A percentile compares a stretch with the other conserved stretches of the same genome.
phyloP scores from a whole-genome alignment of 345 rosid genomes.

The Arabis hirsuta region DNA sequence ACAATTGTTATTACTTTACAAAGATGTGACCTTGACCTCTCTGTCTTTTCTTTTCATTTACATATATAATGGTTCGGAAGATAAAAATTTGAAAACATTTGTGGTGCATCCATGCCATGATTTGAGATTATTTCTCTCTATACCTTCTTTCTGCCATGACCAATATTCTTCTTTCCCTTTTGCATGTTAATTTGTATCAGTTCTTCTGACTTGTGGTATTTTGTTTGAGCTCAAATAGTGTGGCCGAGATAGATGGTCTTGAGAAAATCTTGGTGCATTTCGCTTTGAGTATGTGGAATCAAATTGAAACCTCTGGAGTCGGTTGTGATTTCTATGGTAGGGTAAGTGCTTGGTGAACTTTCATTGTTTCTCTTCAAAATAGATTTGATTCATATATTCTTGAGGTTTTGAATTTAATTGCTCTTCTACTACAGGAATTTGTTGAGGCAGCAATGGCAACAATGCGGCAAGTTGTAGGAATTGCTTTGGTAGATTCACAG shows the following conservation, averaged over 20 bases:
- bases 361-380: conserved; percentile 13
- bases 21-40: conserved; percentile 14
- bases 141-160: conserved; percentile 10
- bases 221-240: conserved; percentile 51
- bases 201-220: conserved; percentile 25
- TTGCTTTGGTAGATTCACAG: conserved; percentile 70
- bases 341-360: conserved; percentile 48
- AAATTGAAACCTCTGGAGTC: conserved; percentile 55
- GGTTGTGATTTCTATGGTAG: conserved; percentile 40
- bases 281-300: conserved; percentile 65
- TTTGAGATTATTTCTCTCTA: not conserved
- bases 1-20: not conserved
- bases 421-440: conserved; percentile 57
- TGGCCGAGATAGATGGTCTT: conserved; percentile 60
- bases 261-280: conserved; percentile 61
- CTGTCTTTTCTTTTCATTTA: not conserved
- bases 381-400: conserved; percentile 22
- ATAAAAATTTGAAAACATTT: not conserved
- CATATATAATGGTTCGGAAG: conserved; percentile 4
- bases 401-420: conserved; percentile 11
- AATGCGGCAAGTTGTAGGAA: conserved; percentile 71
- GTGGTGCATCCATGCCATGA: conserved; percentile 3
- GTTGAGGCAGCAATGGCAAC: conserved; percentile 67
- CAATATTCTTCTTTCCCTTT: conserved; percentile 4
- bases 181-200: conserved; percentile 13